A percentile compares a stretch with the other conserved stretches of the same genome.
Evolutionary conservation across 2,329 filamentous ascomycete genomes (phyloP).

Genomic region (Arachnomyces sp.): DNA sequence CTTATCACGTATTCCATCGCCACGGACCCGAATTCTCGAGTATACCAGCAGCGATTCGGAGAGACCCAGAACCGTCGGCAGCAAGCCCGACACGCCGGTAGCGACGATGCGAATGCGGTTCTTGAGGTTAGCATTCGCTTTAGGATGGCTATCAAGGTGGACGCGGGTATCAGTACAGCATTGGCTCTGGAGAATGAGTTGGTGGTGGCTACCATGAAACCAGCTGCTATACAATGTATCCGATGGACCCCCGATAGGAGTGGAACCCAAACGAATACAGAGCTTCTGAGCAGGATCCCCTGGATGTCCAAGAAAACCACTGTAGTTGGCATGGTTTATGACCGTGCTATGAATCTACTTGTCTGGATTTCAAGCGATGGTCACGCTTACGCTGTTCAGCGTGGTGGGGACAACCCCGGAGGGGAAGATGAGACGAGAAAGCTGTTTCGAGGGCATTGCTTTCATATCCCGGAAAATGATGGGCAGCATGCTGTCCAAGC

Average conservation of each 20-base stretch:
- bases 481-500: slow-evolving; percentile 59
- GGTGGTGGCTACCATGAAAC: slow-evolving; percentile 82
- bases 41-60: slow-evolving; percentile 74
- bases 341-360: slow-evolving; percentile 90
- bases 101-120: slow-evolving; percentile 74
- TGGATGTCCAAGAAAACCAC: slow-evolving; percentile 73
- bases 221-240: slow-evolving; percentile 93
- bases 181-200: slow-evolving; percentile 88
- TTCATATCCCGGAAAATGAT: slow-evolving; percentile 61
- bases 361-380: slow-evolving; percentile 90
- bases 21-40: slow-evolving; percentile 69
- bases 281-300: slow-evolving; percentile 76
- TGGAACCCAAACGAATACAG: slow-evolving; percentile 80
- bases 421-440: slow-evolving; percentile 48
- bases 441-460: slow-evolving; percentile 84
- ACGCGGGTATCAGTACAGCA: slow-evolving; percentile 83
- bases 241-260: slow-evolving; percentile 79
- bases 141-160: slow-evolving; percentile 95
- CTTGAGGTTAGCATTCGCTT: slow-evolving; percentile 85
- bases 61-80: slow-evolving; percentile 40
- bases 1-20: slow-evolving; percentile 91
- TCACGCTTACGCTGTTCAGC: slow-evolving; percentile 82
- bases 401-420: slow-evolving; percentile 37
- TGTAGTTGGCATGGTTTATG: slow-evolving; percentile 80
- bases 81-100: slow-evolving; percentile 50